A percentile compares a stretch with the other conserved stretches of the same genome.
Evolutionary conservation across 164 flowering plant species (phyloP).

Genomic region (Nymphaea colorata): DNA sequence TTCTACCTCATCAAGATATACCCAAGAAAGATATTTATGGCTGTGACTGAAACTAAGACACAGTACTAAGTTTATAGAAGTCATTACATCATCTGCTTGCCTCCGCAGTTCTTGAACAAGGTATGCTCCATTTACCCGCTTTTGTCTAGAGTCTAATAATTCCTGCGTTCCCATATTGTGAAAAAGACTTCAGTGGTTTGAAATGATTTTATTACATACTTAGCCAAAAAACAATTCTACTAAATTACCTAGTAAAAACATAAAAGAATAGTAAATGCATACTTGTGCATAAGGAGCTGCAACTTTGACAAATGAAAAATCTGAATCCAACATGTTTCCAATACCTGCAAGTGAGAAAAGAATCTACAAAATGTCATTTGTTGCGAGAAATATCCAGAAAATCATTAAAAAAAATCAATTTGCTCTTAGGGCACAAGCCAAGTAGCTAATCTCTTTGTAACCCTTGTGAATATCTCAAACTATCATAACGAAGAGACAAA

Average conservation of each 20-base stretch:
- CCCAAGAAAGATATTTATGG: no score
- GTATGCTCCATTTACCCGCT: slow-evolving; percentile 42
- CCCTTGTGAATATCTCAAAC: no score
- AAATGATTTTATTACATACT: no score
- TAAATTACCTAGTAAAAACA: no score
- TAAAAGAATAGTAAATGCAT: background rate
- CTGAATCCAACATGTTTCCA: slow-evolving; percentile 67
- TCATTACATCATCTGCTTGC: slow-evolving; percentile 81
- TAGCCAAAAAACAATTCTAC: no score
- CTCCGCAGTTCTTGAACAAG: slow-evolving; percentile 63
- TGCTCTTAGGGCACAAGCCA: no score
- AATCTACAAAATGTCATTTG: background rate
- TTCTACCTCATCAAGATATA: no score
- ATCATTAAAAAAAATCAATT: background rate
- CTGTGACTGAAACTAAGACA: no score
- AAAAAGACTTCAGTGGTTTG: no score
- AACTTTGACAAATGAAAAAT: slow-evolving; percentile 79
- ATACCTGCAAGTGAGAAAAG: slow-evolving; percentile 39
- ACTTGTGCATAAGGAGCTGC: slow-evolving; percentile 98
- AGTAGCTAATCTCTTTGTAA: no score
- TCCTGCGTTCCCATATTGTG: slow-evolving; percentile 32
- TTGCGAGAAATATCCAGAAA: background rate
- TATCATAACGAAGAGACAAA: no score
- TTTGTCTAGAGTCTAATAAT: slow-evolving; percentile 53
- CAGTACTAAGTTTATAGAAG: background rate